phyloP scores from a whole-genome alignment of 1,139 yeast species.

The Yamadazyma epiphylla region DNA sequence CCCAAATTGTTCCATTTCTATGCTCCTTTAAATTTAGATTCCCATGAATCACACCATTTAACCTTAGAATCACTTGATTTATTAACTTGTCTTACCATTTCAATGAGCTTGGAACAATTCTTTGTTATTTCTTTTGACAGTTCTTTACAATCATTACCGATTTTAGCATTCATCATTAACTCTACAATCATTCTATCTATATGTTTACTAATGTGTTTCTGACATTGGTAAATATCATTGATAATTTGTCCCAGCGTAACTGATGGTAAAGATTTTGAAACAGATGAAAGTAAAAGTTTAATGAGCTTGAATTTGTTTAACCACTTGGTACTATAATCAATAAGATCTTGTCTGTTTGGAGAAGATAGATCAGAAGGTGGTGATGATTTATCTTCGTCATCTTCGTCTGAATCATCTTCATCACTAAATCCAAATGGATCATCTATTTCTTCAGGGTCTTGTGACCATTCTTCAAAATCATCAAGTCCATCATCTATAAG shows the following conservation, averaged over 20 bases:
- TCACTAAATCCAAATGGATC: constrained; percentile 44
- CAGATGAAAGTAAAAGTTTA: constrained; percentile 50
- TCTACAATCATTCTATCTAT: constrained; percentile 48
- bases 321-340: constrained; percentile 46
- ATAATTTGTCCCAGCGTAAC: constrained; percentile 29
- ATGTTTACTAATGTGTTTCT: constrained; percentile 27
- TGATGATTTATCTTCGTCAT: constrained; percentile 23
- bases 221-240: constrained; percentile 31
- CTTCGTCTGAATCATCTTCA: constrained; percentile 21
- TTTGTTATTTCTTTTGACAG: constrained; percentile 23
- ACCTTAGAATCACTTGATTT: constrained; percentile 35
- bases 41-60: constrained; percentile 54
- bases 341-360: constrained; percentile 22
- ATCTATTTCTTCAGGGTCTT: constrained; percentile 48
- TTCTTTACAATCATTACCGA: constrained; percentile 26
- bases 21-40: constrained; percentile 19
- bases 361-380: constrained; percentile 12
- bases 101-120: constrained; percentile 28
- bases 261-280: constrained; percentile 51
- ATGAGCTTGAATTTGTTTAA: constrained; percentile 50
- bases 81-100: constrained; percentile 35
- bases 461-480: constrained; percentile 65
- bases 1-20: not conserved
- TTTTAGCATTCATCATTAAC: constrained; percentile 40
- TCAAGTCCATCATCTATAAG: constrained; percentile 60